Base-by-base conservation (phyloP, 1,139 yeast species). In the Zhuliangozyma parablackwelliae region DNA sequence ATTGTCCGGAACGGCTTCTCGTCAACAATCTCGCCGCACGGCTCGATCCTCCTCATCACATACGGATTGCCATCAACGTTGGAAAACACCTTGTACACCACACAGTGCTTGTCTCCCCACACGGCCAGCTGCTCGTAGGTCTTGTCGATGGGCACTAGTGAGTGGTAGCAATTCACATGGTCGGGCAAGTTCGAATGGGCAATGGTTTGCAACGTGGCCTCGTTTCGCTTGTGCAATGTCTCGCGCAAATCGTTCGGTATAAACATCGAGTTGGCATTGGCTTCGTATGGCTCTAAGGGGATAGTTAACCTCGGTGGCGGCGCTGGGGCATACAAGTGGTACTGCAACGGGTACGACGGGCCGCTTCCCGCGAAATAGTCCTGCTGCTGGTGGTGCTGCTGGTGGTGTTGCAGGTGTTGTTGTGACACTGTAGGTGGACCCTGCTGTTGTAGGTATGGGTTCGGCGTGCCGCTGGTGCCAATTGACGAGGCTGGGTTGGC, bases 291-390 rank as follows among this genome's bases (percentile, higher is more conserved):
- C 31, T 76, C 73, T 43, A 83, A 62, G 5, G 82, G 80, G 8
- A 76, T 60, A 13, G 73, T 67, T 41, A 79, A 60, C 46, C 85
- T 78, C 23, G 90, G 90, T 5, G 95, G 94, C 3, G 95, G 87
- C 13, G 78, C 76, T 1, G 97, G 97, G 0, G 97, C 95, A 59
- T 90, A 90, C 34, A 89, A 62, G 59, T 90, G 96, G 54, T 87
- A 86, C 51, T 89, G 92, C 34, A 88, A 65, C 2, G 96, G 92
- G 48, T 69, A 82, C 33, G 61, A 49, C 11, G 39, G 25, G 26
- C 37, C 37, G 8, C 28, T 28, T 21, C 31, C 35, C 6, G 31
- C 32, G 24, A 26, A 30, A 33, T 16, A 38, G 32, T 10, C 32
- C 37, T 12, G 34, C 25, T 16, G 33, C 44, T 28, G 32, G 38